These are phyloP conservation scores for Ilex asprella DNA, from an alignment of 257 asterid species.

Conservation along the genomic window DNA sequence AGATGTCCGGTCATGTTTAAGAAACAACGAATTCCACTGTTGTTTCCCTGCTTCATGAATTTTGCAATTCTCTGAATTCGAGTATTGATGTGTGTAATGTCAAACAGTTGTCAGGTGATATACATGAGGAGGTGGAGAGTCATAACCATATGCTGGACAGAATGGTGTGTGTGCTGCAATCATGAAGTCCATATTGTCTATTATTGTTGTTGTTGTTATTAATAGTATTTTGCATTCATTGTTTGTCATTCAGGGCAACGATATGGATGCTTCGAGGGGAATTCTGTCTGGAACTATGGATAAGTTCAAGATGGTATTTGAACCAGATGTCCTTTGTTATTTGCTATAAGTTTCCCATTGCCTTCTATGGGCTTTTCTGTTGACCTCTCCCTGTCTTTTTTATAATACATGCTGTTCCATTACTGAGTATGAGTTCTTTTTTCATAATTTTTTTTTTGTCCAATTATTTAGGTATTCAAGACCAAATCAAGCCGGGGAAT, in stretches of 20 bases:
- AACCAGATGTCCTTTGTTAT: neutral
- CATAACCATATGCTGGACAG: conserved; percentile 83
- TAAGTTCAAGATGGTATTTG: conserved; percentile 76
- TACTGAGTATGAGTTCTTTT: no score
- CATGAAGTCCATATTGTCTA: neutral
- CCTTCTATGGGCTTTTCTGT: neutral
- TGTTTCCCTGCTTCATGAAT: no score
- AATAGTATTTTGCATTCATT: neutral
- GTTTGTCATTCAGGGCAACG: conserved; percentile 56
- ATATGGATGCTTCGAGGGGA: conserved; percentile 96
- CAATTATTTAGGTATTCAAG: conserved; percentile 60
- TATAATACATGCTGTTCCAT: no score
- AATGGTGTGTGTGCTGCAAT: conserved; percentile 53
- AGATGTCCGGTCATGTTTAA: no score
- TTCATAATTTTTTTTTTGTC: no score
- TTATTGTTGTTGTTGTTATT: neutral
- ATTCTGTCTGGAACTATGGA: conserved; percentile 92
- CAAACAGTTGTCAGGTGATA: conserved; percentile 76
- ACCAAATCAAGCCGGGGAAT: conserved; percentile 84
- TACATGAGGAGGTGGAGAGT: conserved; percentile 84
- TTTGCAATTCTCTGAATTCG: no score
- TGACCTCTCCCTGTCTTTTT: neutral
- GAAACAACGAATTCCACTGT: no score
- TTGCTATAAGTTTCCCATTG: neutral
- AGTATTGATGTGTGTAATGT: conserved; percentile 11